Conservation (phyloP, 2,329 filamentous ascomycete genomes). For the Monilinia fructicola region DNA sequence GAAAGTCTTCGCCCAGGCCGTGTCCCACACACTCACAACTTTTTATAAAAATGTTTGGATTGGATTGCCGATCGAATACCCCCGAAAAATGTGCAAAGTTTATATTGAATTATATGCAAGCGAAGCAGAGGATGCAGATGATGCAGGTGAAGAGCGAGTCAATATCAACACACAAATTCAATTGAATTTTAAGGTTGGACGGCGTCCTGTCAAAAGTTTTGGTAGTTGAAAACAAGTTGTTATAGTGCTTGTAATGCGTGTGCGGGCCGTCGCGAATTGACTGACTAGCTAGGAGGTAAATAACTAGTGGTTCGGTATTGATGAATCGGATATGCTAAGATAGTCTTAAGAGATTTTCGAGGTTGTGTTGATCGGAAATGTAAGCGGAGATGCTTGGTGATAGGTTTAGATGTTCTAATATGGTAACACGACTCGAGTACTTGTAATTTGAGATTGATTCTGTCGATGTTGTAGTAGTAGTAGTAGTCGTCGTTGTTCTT, state of each 20-base stretch:
- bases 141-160: constrained; percentile 5
- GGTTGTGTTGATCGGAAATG: constrained; percentile 13
- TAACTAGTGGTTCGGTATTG: constrained; percentile 7
- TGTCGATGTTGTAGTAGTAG: background rate
- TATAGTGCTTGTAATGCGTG: background rate
- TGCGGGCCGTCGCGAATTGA: constrained; percentile 22
- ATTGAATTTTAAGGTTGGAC: constrained; percentile 10
- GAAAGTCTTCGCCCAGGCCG: constrained; percentile 17
- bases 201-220: constrained; percentile 2
- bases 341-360: constrained; percentile 8
- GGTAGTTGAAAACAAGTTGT: background rate
- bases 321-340: constrained; percentile 17
- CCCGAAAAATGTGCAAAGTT: background rate
- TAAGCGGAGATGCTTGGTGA: constrained; percentile 2
- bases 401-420: background rate
- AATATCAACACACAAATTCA: constrained; percentile 5
- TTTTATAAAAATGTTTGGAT: constrained; percentile 14
- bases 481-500: background rate
- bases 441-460: background rate
- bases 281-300: background rate
- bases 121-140: constrained; percentile 1
- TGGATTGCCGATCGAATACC: constrained; percentile 12
- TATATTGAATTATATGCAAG: background rate
- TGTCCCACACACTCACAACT: constrained; percentile 8
- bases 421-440: background rate